These are phyloP conservation scores for Pestalotiopsis sp. DNA, from an alignment of 2,329 filamentous ascomycete species.

Conservation along the genomic window DNA sequence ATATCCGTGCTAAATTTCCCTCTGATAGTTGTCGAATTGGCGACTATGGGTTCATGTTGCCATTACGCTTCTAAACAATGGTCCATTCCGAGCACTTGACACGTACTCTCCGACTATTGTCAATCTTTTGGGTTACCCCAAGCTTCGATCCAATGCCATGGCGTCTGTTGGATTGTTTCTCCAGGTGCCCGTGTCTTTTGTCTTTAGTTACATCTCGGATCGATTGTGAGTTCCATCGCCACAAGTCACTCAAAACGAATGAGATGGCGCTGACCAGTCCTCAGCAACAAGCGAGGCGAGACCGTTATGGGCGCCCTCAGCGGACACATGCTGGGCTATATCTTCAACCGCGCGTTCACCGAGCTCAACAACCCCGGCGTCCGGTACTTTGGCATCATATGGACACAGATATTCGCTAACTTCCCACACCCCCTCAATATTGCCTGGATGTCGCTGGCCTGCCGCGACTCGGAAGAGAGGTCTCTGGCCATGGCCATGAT, in stretches of 20 bases:
- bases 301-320: slow-evolving; percentile 51
- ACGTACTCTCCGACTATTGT: slow-evolving; percentile 57
- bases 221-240: slow-evolving; percentile 39
- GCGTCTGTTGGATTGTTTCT: slow-evolving; percentile 54
- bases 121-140: slow-evolving; percentile 49
- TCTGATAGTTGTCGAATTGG: slow-evolving; percentile 46
- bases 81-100: slow-evolving; percentile 47
- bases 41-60: slow-evolving; percentile 52
- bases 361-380: slow-evolving; percentile 40
- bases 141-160: slow-evolving; percentile 51
- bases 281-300: slow-evolving; percentile 47
- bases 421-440: slow-evolving; percentile 60
- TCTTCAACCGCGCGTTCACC: slow-evolving; percentile 55
- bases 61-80: slow-evolving; percentile 49
- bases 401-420: slow-evolving; percentile 55
- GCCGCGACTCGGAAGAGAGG: slow-evolving; percentile 56
- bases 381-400: slow-evolving; percentile 55
- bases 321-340: slow-evolving; percentile 49
- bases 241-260: background rate
- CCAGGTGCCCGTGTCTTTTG: slow-evolving; percentile 51
- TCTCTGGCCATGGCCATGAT: slow-evolving; percentile 61
- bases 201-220: slow-evolving; percentile 54
- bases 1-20: no score
- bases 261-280: background rate
- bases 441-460: slow-evolving; percentile 58